phyloP scores from a whole-genome alignment of 495 filamentous ascomycete species.

The Trichoderma reesei region DNA sequence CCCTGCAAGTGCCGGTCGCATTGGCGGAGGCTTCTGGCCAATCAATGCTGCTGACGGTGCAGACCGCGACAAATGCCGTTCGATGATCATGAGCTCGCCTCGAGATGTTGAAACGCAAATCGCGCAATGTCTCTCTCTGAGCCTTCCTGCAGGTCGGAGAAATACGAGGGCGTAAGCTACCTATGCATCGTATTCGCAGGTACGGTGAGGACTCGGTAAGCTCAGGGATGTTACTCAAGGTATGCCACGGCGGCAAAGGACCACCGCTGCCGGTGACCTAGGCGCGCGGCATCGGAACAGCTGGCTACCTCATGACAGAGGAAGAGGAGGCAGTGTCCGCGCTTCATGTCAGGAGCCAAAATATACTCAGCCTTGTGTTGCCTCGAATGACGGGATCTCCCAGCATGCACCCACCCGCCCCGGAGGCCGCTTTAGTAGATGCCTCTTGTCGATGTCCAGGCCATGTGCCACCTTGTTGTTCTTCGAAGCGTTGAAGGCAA shows the following conservation, averaged over 20 bases:
- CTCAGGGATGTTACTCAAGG: neutral
- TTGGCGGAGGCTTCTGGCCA: neutral
- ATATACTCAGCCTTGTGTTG: neutral
- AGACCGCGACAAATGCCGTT: neutral
- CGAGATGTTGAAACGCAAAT: neutral
- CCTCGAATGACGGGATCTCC: no score
- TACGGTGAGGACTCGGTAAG: neutral
- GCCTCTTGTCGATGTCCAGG: no score
- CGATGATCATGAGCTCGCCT: neutral
- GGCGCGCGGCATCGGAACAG: neutral
- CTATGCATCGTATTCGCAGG: neutral
- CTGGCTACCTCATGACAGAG: neutral
- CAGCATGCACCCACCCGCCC: no score
- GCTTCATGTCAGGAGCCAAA: neutral
- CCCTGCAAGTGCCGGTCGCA: neutral
- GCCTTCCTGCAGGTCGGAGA: neutral
- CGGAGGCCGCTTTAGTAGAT: no score
- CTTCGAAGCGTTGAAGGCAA: no score
- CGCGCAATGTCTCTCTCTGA: neutral
- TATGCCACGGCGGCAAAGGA: neutral
- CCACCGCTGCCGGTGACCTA: neutral
- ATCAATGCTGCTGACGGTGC: slow-evolving; percentile 4
- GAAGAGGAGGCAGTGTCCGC: neutral
- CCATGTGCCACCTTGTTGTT: no score
- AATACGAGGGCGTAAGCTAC: neutral